Evolutionary conservation across 345 rosid genomes (phyloP), one percentile per base, ranked within the genome.

Genomic region (Alliaria petiolata): DNA sequence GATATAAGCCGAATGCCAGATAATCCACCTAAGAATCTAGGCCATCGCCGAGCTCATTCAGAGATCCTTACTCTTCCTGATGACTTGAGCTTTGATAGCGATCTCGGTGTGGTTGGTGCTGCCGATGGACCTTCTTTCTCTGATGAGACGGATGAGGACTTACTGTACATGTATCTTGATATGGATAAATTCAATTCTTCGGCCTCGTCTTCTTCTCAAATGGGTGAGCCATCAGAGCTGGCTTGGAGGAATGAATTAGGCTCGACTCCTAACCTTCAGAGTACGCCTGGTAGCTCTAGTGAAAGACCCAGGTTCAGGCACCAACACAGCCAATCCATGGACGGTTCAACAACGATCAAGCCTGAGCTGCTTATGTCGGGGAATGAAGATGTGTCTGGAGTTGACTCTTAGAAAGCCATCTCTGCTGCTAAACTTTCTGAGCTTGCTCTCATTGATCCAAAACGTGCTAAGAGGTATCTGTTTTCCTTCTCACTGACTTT

Each of bases 391-490:
- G 78, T 36, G 5, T 78, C 89, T 22, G 31, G 76, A 4, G 81
- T 81, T 54, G 98, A 95, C 67, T 52, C 87, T 66, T 92, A 90
- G 89, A 95, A 95, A 74, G 86, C 92, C 20, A 79, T 90, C 53
- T 90, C 99, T 35, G 89, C 97, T 75, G 85, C 96, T 36, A 88
- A 95, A 82, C 98, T 95, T 74, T 89, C 99, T 31, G 98, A 95
- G 83, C 99, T 95, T 71, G 98, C 99, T 50, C 89, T 90, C 69
- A 80, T 92, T 57, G 99, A 95, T 80, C 99, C 99, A 43, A 95
- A 87, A 79, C 97, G 98, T 44, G 98, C 99, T 9, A 95, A 92
- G 79, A 90, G 99, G 99, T 93, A 69, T n/a, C n/a, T n/a, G 4
- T 16, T 40, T 71, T 6, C 7, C 16, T 38, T 65, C 8, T n/a